Evolutionary conservation across 345 rosid species (phyloP), one percentile per base, ranked within the genome.

Genomic region (Euphorbia lathyris): DNA sequence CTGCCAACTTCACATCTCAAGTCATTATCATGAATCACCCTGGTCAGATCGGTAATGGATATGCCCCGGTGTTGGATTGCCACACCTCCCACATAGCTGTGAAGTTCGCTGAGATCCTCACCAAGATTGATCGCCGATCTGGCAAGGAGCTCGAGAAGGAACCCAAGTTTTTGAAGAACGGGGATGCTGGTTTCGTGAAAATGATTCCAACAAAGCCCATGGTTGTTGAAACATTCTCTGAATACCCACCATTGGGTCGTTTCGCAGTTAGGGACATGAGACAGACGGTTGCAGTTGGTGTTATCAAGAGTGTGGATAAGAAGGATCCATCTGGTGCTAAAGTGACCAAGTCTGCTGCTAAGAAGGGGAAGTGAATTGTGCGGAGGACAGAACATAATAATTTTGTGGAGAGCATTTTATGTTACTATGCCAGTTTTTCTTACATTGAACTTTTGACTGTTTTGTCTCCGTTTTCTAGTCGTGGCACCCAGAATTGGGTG

Each of bases 101-200:
- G 9, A 86, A 82, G 82, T 86, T 86, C 47, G 58, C 88, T 45
- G 89, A 87, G 84, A 82, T 87, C 26, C 38, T 85, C 63, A 87
- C 91, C 71, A 87, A 85, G 88, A 87, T 87, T 74, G 91, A 87
- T 74, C 77, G 91, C 64, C 84, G 91, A 52, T 87, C 91, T n/a
- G 91, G 91, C 48, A 86, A 86, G 78, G 91, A 87, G 73, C 77
- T 86, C 0, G 90, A 86, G 84, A 86, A 86, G 90, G 90, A 86
- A 67, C 87, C 88, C 23, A 86, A 86, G 65, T 86, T 86, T 40
- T 77, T 86, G 85, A 86, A 86, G 85, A 87, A 87, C 3, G 91
- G 92, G 17, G 89, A 87, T 61, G 89, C 92, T 55, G 75, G 75
- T 17, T 51, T 38, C 12, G 60, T 52, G 0, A 64, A 64, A 22